Percentiles rank a stretch among this genome's conserved stretches.
Conservation (phyloP, 2,329 filamentous ascomycete species). For the Exophiala spinifera region DNA sequence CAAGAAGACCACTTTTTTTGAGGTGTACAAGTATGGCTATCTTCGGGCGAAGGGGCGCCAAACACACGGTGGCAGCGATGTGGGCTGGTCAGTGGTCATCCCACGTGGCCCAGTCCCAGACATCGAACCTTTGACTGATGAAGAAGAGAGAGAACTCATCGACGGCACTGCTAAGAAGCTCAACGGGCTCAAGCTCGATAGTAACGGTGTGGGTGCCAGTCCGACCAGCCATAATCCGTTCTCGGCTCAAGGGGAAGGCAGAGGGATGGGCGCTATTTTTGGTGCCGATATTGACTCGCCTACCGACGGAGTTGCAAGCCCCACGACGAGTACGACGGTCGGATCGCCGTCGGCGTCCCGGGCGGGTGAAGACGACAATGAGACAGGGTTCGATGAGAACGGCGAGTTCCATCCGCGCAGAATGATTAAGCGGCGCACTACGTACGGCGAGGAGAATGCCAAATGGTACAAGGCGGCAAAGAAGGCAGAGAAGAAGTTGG, state of each 20-base stretch:
- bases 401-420: conserved; percentile 19
- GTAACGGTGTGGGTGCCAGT: not conserved
- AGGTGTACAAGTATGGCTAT: conserved; percentile 32
- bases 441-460: conserved; percentile 27
- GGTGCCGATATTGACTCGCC: conserved; percentile 21
- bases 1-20: conserved; percentile 44
- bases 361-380: conserved; percentile 6
- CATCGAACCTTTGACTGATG: conserved; percentile 27
- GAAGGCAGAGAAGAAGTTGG: conserved; percentile 29
- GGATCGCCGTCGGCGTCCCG: conserved; percentile 7
- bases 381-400: conserved; percentile 21
- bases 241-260: conserved; percentile 16
- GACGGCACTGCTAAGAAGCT: conserved; percentile 14
- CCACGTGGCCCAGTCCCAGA: conserved; percentile 26
- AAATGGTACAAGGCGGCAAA: conserved; percentile 32
- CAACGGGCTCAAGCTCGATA: conserved; percentile 10
- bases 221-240: conserved; percentile 16
- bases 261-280: conserved; percentile 20
- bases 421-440: conserved; percentile 21
- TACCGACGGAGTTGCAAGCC: conserved; percentile 6
- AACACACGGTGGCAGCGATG: conserved; percentile 13
- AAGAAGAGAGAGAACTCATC: conserved; percentile 25
- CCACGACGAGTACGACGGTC: conserved; percentile 8
- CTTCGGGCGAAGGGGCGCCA: conserved; percentile 20
- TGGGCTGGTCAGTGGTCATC: conserved; percentile 17